Evolutionary conservation across 2,329 filamentous ascomycete genomes (phyloP).

Genomic region (Colletotrichum sp.): DNA sequence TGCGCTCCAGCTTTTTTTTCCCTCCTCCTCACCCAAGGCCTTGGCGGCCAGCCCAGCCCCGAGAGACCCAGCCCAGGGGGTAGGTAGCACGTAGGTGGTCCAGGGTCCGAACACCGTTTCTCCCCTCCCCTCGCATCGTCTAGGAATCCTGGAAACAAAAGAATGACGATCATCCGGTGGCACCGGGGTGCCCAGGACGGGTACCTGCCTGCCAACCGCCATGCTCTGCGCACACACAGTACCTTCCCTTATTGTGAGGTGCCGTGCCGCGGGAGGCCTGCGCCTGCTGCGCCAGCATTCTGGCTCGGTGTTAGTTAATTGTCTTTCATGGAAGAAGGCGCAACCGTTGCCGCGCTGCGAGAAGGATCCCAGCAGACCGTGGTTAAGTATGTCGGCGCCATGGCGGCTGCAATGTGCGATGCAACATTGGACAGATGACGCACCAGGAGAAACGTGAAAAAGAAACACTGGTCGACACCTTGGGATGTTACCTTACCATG

Average conservation of each 20-base stretch:
- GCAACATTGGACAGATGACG: background rate
- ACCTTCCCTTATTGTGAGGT: background rate
- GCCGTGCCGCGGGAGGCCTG: conserved; percentile 1
- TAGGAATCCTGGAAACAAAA: conserved; percentile 9
- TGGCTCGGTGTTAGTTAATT: background rate
- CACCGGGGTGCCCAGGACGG: background rate
- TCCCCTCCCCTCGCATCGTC: background rate
- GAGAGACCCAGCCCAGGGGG: background rate
- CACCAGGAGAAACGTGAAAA: background rate
- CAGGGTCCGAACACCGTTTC: conserved; percentile 12
- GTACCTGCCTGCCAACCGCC: background rate
- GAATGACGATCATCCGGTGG: conserved; percentile 17
- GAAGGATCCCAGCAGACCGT: background rate
- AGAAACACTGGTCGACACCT: background rate
- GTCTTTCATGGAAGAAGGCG: background rate
- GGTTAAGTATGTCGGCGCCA: background rate
- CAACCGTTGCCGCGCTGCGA: background rate
- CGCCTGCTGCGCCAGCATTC: background rate
- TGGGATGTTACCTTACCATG: background rate
- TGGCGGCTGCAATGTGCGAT: conserved; percentile 4
- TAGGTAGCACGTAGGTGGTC: background rate
- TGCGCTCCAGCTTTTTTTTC: background rate
- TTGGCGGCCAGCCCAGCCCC: background rate
- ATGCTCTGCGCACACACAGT: background rate
- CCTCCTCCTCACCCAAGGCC: background rate